Evolutionary conservation across 768 basidiomycete species (phyloP).

Genomic region (Trametes maxima): DNA sequence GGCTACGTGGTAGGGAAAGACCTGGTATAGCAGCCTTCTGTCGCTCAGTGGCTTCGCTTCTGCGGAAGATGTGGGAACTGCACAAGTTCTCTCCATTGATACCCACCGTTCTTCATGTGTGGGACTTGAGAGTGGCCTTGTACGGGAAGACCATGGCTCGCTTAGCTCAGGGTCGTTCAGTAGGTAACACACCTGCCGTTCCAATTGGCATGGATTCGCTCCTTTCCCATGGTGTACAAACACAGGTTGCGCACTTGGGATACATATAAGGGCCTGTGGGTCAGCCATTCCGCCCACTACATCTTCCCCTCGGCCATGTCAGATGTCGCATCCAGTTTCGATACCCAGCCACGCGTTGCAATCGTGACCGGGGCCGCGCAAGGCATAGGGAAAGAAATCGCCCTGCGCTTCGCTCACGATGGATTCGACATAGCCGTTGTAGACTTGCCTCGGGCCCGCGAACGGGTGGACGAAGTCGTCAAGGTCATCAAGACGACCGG

Average conservation of each 20-base stretch:
- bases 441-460: slow-evolving; percentile 21
- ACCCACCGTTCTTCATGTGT: no score
- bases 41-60: no score
- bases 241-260: no score
- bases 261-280: background rate
- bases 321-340: background rate
- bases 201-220: background rate
- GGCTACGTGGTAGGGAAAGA: no score
- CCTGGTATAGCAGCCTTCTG: no score
- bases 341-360: slow-evolving; percentile 22
- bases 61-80: no score
- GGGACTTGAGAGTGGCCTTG: no score
- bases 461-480: slow-evolving; percentile 21
- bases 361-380: slow-evolving; percentile 34
- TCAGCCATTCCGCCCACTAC: background rate
- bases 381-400: slow-evolving; percentile 34
- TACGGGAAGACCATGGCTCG: no score
- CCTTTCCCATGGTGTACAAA: no score
- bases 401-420: slow-evolving; percentile 31
- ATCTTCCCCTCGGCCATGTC: background rate
- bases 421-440: slow-evolving; percentile 28
- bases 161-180: no score
- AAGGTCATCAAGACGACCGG: slow-evolving; percentile 25
- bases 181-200: no score
- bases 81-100: no score